Conservation (phyloP, 1,284 basidiomycete genomes). For the Boletus mariae region DNA sequence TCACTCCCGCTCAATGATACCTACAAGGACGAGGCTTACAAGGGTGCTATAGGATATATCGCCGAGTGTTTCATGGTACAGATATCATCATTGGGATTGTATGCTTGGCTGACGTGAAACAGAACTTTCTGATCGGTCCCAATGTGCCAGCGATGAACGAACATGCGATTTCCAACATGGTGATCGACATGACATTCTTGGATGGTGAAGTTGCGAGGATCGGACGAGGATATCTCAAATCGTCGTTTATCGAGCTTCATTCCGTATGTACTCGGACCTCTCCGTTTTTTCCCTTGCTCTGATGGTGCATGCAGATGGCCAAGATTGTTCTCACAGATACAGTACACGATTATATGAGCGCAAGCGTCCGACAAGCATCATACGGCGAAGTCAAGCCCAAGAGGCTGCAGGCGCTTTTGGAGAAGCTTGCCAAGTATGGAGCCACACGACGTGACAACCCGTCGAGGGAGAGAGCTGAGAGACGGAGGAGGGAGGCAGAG, state of each 20-base stretch:
- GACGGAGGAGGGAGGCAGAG: constrained; percentile 77
- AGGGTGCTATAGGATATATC: constrained; percentile 81
- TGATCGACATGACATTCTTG: constrained; percentile 82
- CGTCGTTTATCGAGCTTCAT: constrained; percentile 81
- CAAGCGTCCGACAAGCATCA: constrained; percentile 66
- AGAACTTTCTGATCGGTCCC: constrained; percentile 78
- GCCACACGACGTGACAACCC: constrained; percentile 55
- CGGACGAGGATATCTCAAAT: constrained; percentile 64
- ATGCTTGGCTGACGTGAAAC: constrained; percentile 1
- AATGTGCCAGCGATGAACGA: constrained; percentile 86
- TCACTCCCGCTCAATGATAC: constrained; percentile 81
- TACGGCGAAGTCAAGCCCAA: constrained; percentile 74
- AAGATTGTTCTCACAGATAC: constrained; percentile 72
- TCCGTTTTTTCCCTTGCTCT: constrained; percentile 5
- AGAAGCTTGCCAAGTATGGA: constrained; percentile 75
- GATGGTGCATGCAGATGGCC: constrained; percentile 54
- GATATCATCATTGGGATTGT: not conserved
- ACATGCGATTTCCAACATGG: constrained; percentile 78
- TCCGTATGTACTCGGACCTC: constrained; percentile 49
- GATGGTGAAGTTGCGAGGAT: constrained; percentile 77
- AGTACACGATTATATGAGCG: constrained; percentile 78
- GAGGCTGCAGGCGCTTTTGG: constrained; percentile 70
- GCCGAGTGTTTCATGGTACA: constrained; percentile 81
- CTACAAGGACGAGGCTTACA: constrained; percentile 88
- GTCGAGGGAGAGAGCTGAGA: constrained; percentile 62